Percentiles rank a stretch among this genome's conserved stretches.
Evolutionary conservation across 2,329 filamentous ascomycete genomes (phyloP).

Genomic region (Stachybotrys echinatus): DNA sequence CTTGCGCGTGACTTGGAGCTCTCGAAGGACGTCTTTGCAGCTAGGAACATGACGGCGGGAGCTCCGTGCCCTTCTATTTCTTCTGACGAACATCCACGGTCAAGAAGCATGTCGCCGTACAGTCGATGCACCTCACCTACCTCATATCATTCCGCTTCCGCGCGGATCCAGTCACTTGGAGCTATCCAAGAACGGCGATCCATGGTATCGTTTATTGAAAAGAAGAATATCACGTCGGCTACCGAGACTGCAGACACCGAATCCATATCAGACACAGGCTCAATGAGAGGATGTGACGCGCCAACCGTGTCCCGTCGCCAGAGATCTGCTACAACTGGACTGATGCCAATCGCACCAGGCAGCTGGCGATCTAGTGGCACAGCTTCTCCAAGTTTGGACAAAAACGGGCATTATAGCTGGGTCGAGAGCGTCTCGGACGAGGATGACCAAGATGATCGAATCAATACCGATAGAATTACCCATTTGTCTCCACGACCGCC

Average conservation of each 20-base stretch:
- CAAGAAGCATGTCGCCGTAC: slow-evolving; percentile 9
- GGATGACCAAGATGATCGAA: slow-evolving; percentile 15
- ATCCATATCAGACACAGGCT: slow-evolving; percentile 22
- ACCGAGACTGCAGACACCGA: slow-evolving; percentile 26
- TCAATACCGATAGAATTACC: slow-evolving; percentile 7
- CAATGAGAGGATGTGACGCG: slow-evolving; percentile 9
- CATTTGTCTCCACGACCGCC: slow-evolving; percentile 23
- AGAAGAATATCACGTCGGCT: slow-evolving; percentile 11
- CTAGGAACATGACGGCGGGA: slow-evolving; percentile 49
- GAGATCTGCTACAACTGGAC: not conserved
- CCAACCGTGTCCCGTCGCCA: not conserved
- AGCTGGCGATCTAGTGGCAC: not conserved
- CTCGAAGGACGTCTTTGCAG: slow-evolving; percentile 40
- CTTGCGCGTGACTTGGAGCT: slow-evolving; percentile 49
- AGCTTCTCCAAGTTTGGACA: not conserved
- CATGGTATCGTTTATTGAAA: slow-evolving; percentile 26
- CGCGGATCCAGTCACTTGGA: slow-evolving; percentile 23
- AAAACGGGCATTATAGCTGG: slow-evolving; percentile 20
- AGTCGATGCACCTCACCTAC: slow-evolving; percentile 15
- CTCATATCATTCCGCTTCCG: slow-evolving; percentile 21
- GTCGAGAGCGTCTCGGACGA: slow-evolving; percentile 30
- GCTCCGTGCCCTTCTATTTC: slow-evolving; percentile 33
- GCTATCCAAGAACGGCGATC: slow-evolving; percentile 31
- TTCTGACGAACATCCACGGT: slow-evolving; percentile 16
- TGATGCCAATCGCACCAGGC: not conserved